Percentiles rank a stretch among this genome's conserved stretches.
These are phyloP conservation scores for Chimonanthus praecox DNA, from an alignment of 164 flowering plant genomes.

Conservation along the genomic window DNA sequence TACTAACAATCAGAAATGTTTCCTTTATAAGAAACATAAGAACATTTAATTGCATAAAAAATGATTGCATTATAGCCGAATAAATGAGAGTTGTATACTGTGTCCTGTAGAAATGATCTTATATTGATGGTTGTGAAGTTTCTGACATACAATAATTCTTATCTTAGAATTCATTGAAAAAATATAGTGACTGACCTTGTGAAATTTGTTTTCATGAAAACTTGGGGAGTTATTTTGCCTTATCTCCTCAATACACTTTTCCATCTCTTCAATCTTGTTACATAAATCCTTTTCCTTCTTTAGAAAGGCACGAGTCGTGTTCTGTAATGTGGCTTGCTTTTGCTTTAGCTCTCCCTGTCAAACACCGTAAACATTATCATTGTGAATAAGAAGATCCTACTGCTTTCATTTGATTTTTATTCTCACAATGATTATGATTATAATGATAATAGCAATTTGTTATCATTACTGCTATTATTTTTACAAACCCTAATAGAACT, in stretches of 20 bases:
- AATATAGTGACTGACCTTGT: constrained; percentile 29
- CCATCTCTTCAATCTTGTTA: constrained; percentile 55
- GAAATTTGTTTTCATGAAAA: constrained; percentile 14
- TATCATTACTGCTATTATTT: too few relatives aligned
- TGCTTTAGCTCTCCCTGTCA: constrained; percentile 52
- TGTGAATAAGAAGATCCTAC: too few relatives aligned
- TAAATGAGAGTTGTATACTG: too few relatives aligned
- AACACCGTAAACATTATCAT: constrained; percentile 1
- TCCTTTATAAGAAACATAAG: too few relatives aligned
- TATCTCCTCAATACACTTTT: constrained; percentile 39
- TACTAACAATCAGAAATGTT: too few relatives aligned
- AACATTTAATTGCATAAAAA: too few relatives aligned
- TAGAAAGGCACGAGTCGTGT: constrained; percentile 41
- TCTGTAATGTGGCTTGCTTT: constrained; percentile 60
- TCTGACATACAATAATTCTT: not conserved
- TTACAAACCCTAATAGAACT: too few relatives aligned
- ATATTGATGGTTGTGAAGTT: not conserved
- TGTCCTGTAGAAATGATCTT: not conserved
- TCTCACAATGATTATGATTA: too few relatives aligned
- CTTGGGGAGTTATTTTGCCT: constrained; percentile 20
- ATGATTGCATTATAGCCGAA: too few relatives aligned
- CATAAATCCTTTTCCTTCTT: constrained; percentile 68
- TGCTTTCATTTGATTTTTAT: too few relatives aligned
- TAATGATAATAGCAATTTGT: too few relatives aligned
- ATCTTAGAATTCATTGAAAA: too few relatives aligned